Evolutionary conservation across 768 basidiomycete species (phyloP).

Genomic region (Suillus subalutaceus): DNA sequence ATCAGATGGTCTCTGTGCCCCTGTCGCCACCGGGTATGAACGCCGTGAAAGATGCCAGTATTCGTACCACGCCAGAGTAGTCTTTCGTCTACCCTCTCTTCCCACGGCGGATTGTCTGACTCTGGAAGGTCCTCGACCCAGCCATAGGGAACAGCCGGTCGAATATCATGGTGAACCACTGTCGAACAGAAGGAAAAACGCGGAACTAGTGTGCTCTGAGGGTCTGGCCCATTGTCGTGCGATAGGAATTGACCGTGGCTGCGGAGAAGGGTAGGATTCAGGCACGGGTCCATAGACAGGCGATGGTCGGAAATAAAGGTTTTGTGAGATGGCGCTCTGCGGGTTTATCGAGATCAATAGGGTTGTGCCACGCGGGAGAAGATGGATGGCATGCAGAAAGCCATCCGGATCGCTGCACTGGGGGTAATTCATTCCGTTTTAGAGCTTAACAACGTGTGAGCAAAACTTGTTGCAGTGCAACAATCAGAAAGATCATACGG

Average conservation of each 20-base stretch:
- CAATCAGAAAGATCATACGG: slow-evolving; percentile 19
- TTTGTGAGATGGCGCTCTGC: slow-evolving; percentile 10
- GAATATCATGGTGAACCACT: slow-evolving; percentile 57
- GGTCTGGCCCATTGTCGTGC: slow-evolving; percentile 47
- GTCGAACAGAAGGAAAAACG: slow-evolving; percentile 57
- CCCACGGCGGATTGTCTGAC: slow-evolving; percentile 63
- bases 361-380: slow-evolving; percentile 30
- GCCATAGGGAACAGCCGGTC: slow-evolving; percentile 47
- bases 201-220: slow-evolving; percentile 46
- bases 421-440: slow-evolving; percentile 35
- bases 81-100: slow-evolving; percentile 60
- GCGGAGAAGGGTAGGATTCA: slow-evolving; percentile 35
- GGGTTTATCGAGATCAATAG: slow-evolving; percentile 30
- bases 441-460: slow-evolving; percentile 25
- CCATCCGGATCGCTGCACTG: slow-evolving; percentile 29
- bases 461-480: neutral
- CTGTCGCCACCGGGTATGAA: slow-evolving; percentile 41
- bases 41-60: slow-evolving; percentile 59
- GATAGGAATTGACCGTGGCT: slow-evolving; percentile 58
- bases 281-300: slow-evolving; percentile 40
- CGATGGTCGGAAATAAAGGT: slow-evolving; percentile 41
- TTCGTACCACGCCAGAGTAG: slow-evolving; percentile 76
- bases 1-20: slow-evolving; percentile 56
- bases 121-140: slow-evolving; percentile 48
- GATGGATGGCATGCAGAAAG: slow-evolving; percentile 22